Conservation (phyloP, 1,139 yeast genomes). For the Geotrichum klebahnii region DNA sequence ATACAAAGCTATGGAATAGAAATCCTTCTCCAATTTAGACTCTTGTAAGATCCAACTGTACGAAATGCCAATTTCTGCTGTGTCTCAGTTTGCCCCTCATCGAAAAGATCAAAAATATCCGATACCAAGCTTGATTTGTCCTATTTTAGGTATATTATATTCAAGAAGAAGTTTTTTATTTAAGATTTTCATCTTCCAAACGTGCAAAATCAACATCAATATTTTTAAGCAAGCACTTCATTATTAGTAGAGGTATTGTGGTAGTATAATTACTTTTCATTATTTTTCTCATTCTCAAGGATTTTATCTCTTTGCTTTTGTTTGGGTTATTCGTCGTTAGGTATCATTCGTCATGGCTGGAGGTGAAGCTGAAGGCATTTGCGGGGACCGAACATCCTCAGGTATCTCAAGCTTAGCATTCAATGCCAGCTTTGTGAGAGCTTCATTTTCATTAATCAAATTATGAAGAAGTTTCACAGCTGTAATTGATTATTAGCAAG, state of each 20-base stretch:
- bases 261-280: not conserved
- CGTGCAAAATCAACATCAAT: not conserved
- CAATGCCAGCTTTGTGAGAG: slow-evolving; percentile 32
- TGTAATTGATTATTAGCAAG: slow-evolving; percentile 14
- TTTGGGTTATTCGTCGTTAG: not conserved
- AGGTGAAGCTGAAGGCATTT: slow-evolving; percentile 2
- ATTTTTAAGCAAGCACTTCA: not conserved
- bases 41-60: too few relatives aligned
- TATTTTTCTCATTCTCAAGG: too few relatives aligned
- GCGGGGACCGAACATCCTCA: slow-evolving; percentile 9
- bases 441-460: slow-evolving; percentile 35
- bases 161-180: too few relatives aligned
- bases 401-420: slow-evolving; percentile 6
- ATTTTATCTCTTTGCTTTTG: not conserved
- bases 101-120: too few relatives aligned
- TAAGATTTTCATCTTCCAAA: too few relatives aligned
- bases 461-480: slow-evolving; percentile 36
- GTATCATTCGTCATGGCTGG: not conserved
- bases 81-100: too few relatives aligned
- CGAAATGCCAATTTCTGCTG: too few relatives aligned
- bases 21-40: too few relatives aligned
- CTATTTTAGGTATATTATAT: too few relatives aligned
- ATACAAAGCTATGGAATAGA: too few relatives aligned
- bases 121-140: too few relatives aligned
- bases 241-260: not conserved